Evolutionary conservation across 805 yeast species (phyloP), one percentile per base, ranked within the genome.

Genomic region (Saccharomycopsis vini): DNA sequence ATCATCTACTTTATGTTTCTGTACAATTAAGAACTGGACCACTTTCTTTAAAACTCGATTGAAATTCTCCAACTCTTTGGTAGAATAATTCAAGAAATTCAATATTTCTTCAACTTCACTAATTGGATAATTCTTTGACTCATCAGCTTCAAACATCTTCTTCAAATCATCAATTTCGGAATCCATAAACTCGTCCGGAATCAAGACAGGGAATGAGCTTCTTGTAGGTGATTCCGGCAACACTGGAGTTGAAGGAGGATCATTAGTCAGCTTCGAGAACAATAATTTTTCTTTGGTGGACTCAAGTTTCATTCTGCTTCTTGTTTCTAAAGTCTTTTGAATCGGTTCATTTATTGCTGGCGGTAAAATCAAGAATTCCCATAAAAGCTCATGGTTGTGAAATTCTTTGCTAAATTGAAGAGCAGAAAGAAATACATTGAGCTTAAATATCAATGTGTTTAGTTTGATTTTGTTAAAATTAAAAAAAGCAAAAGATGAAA

Each of bases 371-470:
- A 68, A 53, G 50, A 73, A 73, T 40, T 67, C 69, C 69, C 70
- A 64, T 5, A 73, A 31, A 7, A 68, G 51, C 26, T 62, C 69
- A 46, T 67, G 64, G 3, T 60, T 54, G 3, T 55, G 38, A 15
- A 65, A 54, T 3, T 62, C 56, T 12, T 63, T 62, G 35, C 62
- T 56, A 5, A 61, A 46, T 16, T 45, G 23, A 3, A 78, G 49
- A n/a, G 66, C 56, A 16, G 67, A 59, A 12, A 82, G 54, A 29
- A 78, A 61, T 5, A 69, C 50, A 50, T 80, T 80, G 29, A 80
- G 50, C 29, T 64, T 60, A 30, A 69, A 66, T 18, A 77, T 56
- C 29, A 74, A 58, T 28, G 71, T 63, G 50, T 77, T 77, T 29
- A 73, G 51, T 38, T 68, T 65, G 35, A 67, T 54, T 50, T 77